A percentile compares a stretch with the other conserved stretches of the same genome.
Evolutionary conservation across 2,329 filamentous ascomycete species (phyloP).

Genomic region (Huntiella decipiens): DNA sequence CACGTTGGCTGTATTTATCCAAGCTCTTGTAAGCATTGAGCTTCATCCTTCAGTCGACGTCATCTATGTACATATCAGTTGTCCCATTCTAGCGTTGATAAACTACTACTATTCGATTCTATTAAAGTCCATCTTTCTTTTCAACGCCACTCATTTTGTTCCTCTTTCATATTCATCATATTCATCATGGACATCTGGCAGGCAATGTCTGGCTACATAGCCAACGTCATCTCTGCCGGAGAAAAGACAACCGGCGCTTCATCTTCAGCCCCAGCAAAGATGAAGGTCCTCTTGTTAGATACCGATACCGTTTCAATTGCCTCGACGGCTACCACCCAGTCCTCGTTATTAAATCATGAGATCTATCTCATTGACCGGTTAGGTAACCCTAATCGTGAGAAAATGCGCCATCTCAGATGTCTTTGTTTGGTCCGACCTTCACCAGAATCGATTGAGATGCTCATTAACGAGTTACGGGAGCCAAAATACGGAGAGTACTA

Average conservation of each 20-base stretch:
- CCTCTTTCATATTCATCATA: not conserved
- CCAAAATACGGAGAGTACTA: slow-evolving; percentile 97
- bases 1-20: too few species aligned
- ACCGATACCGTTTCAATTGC: slow-evolving; percentile 86
- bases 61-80: too few species aligned
- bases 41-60: too few species aligned
- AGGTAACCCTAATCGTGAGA: slow-evolving; percentile 76
- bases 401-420: slow-evolving; percentile 93
- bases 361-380: slow-evolving; percentile 94
- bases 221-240: slow-evolving; percentile 52
- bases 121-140: too few species aligned
- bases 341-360: slow-evolving; percentile 82
- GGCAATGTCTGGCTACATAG: slow-evolving; percentile 84
- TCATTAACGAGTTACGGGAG: slow-evolving; percentile 89
- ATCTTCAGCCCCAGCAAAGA: slow-evolving; percentile 55
- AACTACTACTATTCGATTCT: too few species aligned
- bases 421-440: slow-evolving; percentile 86
- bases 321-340: slow-evolving; percentile 90
- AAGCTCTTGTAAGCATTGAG: too few species aligned
- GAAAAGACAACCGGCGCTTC: slow-evolving; percentile 43
- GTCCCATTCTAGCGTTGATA: too few species aligned
- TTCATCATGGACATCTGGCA: slow-evolving; percentile 77
- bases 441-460: slow-evolving; percentile 73
- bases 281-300: slow-evolving; percentile 94
- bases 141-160: too few species aligned